A percentile compares a stretch with the other conserved stretches of the same genome.
phyloP scores from a whole-genome alignment of 768 basidiomycete genomes.

The Lactifluus pinguis region DNA sequence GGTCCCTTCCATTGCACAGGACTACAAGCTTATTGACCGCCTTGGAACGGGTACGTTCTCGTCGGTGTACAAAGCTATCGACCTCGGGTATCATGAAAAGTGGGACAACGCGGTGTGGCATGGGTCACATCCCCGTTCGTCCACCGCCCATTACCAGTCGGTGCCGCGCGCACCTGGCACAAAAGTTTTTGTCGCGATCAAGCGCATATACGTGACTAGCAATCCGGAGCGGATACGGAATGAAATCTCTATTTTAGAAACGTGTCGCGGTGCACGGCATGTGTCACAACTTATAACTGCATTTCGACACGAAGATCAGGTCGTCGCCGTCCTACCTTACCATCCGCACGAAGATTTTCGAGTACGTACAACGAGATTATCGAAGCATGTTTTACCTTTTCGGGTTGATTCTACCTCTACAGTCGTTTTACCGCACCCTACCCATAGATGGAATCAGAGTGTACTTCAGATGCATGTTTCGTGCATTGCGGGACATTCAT shows the following conservation, averaged over 20 bases:
- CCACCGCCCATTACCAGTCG: conserved; percentile 60
- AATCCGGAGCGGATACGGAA: conserved; percentile 88
- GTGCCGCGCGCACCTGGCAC: conserved; percentile 31
- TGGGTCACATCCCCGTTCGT: conserved; percentile 49
- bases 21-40: conserved; percentile 80
- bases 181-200: conserved; percentile 83
- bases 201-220: conserved; percentile 95
- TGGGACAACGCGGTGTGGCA: conserved; percentile 75
- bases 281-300: conserved; percentile 92
- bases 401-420: conserved; percentile 19
- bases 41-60: conserved; percentile 98
- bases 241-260: conserved; percentile 85
- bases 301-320: conserved; percentile 83
- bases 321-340: conserved; percentile 91
- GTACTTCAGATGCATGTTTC: conserved; percentile 88
- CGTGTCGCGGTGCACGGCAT: conserved; percentile 76
- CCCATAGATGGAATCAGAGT: conserved; percentile 69
- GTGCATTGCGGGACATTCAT: conserved; percentile 84
- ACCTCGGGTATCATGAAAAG: conserved; percentile 61
- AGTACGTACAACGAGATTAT: conserved; percentile 40
- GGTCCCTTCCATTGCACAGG: conserved; percentile 53
- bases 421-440: conserved; percentile 74
- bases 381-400: background rate
- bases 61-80: conserved; percentile 96
- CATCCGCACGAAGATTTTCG: conserved; percentile 89